phyloP scores from a whole-genome alignment of 495 filamentous ascomycete genomes.

The Penicillium parvum region DNA sequence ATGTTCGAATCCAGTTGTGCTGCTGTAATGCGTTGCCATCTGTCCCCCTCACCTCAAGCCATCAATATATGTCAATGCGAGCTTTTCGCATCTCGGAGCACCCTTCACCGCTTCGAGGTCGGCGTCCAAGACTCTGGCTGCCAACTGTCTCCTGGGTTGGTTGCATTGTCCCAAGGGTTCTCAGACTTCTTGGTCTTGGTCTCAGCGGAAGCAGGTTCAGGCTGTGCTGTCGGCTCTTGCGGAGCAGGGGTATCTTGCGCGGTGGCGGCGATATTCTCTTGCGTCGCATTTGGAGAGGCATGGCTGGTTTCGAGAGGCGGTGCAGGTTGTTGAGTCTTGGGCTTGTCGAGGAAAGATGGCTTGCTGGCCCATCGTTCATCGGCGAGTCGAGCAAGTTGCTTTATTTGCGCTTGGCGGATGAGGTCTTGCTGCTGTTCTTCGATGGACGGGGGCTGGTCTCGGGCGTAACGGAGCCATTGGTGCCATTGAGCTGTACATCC shows the following conservation, averaged over 20 bases:
- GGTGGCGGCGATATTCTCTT: not conserved
- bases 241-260: not conserved
- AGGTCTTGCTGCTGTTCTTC: constrained; percentile 71
- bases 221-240: constrained; percentile 1
- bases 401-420: constrained; percentile 61
- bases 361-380: constrained; percentile 86
- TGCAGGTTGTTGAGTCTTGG: constrained; percentile 41
- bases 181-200: constrained; percentile 28
- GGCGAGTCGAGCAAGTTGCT: constrained; percentile 68
- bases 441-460: constrained; percentile 63
- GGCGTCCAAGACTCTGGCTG: constrained; percentile 71
- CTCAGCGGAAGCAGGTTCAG: constrained; percentile 9
- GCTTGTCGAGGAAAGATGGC: constrained; percentile 57
- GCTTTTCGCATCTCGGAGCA: not conserved
- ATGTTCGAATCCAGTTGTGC: too few species aligned
- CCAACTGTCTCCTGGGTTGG: constrained; percentile 64
- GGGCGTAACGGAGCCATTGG: constrained; percentile 90
- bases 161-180: constrained; percentile 58
- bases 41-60: not conserved
- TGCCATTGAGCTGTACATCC: constrained; percentile 72
- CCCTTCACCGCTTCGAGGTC: constrained; percentile 28
- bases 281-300: constrained; percentile 1
- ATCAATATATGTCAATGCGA: not conserved
- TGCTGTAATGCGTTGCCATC: not conserved
- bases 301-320: constrained; percentile 31